Percentiles rank a stretch among this genome's conserved stretches.
These are phyloP conservation scores for Piloderma croceum DNA, from an alignment of 768 basidiomycete genomes.

Conservation along the genomic window DNA sequence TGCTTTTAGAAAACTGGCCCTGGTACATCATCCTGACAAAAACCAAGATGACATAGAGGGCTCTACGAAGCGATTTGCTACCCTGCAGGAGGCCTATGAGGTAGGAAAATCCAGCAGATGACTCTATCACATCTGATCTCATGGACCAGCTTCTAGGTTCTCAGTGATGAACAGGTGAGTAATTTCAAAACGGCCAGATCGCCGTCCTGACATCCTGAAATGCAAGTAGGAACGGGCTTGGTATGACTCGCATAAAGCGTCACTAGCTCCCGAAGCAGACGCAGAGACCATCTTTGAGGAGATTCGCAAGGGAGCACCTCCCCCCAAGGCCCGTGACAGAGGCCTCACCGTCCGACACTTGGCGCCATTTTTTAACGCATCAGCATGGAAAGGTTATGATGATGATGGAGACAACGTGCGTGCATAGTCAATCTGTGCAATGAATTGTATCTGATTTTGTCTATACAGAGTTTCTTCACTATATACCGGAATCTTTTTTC, in stretches of 20 bases:
- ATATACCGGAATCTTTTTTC: slow-evolving; percentile 85
- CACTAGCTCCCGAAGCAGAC: slow-evolving; percentile 75
- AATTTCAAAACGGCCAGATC: slow-evolving; percentile 14
- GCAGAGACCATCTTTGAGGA: slow-evolving; percentile 82
- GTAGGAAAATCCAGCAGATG: no score
- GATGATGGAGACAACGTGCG: slow-evolving; percentile 52
- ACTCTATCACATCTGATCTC: no score
- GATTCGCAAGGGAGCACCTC: slow-evolving; percentile 62
- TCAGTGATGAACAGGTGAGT: slow-evolving; percentile 91
- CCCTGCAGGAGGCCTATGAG: slow-evolving; percentile 94
- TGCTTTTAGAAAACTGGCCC: slow-evolving; percentile 79
- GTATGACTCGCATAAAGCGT: slow-evolving; percentile 91
- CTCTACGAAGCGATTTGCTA: slow-evolving; percentile 81
- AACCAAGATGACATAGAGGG: slow-evolving; percentile 79
- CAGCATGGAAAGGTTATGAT: slow-evolving; percentile 60
- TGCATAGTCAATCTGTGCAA: slow-evolving; percentile 4
- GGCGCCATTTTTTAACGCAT: slow-evolving; percentile 75
- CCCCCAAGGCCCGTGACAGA: slow-evolving; percentile 52
- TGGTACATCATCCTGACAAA: slow-evolving; percentile 86
- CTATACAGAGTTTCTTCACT: slow-evolving; percentile 75
- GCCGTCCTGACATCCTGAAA: slow-evolving; percentile 10
- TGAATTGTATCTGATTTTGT: slow-evolving; percentile 1
- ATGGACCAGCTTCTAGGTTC: slow-evolving; percentile 57
- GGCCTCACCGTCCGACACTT: slow-evolving; percentile 80
- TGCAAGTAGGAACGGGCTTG: slow-evolving; percentile 88